These are phyloP conservation scores for Pilobolus umbonatus DNA, from an alignment of 192 early-diverging fungal genomes.

Conservation along the genomic window DNA sequence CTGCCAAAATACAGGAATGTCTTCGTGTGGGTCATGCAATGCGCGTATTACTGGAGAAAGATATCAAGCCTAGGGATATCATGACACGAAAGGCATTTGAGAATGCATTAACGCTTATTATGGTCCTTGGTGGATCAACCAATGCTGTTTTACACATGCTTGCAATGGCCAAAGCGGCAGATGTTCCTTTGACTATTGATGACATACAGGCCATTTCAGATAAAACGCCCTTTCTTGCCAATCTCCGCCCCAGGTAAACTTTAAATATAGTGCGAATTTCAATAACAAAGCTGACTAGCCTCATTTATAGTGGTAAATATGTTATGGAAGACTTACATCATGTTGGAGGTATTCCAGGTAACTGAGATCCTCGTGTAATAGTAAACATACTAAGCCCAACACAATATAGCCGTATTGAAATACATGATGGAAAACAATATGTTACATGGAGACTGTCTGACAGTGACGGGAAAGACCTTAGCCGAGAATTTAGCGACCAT, in stretches of 20 bases:
- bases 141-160: constrained; percentile 95
- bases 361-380: neutral
- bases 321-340: constrained; percentile 94
- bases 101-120: constrained; percentile 89
- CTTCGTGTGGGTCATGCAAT: constrained; percentile 77
- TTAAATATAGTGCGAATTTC: too few relatives aligned
- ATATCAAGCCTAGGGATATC: constrained; percentile 92
- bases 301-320: constrained; percentile 90
- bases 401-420: constrained; percentile 92
- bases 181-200: constrained; percentile 78
- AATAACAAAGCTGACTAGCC: too few relatives aligned
- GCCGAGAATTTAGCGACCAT: constrained; percentile 83
- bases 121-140: constrained; percentile 95
- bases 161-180: constrained; percentile 80
- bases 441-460: constrained; percentile 85
- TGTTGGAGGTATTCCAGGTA: constrained; percentile 92
- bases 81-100: constrained; percentile 94
- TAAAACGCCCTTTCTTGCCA: constrained; percentile 87
- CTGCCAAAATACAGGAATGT: constrained; percentile 88
- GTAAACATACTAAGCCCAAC: neutral
- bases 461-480: constrained; percentile 96
- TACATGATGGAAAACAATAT: constrained; percentile 81
- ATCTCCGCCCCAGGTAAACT: constrained; percentile 85
- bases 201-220: constrained; percentile 92
- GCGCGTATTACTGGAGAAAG: constrained; percentile 79